These are phyloP conservation scores for Backusella tuberculispora DNA, from an alignment of 192 early-diverging fungal species.

Conservation along the genomic window DNA sequence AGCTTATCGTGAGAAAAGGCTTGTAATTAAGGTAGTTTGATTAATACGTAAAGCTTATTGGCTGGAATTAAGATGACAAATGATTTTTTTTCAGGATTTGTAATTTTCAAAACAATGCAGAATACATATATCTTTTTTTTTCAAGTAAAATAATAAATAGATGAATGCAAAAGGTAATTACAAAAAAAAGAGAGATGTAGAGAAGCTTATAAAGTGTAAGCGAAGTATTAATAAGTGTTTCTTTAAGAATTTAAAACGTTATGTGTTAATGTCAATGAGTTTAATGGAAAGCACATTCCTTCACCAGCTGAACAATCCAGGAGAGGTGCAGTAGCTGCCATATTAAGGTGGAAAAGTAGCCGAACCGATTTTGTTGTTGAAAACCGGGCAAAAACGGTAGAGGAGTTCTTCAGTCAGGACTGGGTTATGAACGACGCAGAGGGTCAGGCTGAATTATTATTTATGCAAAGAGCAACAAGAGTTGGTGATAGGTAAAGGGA, in stretches of 20 bases:
- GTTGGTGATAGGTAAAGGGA: constrained; percentile 28
- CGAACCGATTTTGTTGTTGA: not conserved
- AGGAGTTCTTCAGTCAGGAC: constrained; percentile 23
- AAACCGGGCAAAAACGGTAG: not conserved
- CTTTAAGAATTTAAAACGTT: constrained; percentile 10
- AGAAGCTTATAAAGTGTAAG: not conserved
- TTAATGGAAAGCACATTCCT: constrained; percentile 13
- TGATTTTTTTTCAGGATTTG: not conserved
- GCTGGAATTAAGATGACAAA: constrained; percentile 9
- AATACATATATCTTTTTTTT: not conserved
- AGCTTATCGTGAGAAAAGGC: not conserved
- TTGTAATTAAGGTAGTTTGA: not conserved
- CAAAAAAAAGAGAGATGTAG: not conserved
- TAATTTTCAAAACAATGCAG: not conserved
- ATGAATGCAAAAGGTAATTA: not conserved
- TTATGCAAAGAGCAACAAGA: constrained; percentile 39
- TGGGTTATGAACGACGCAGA: constrained; percentile 29
- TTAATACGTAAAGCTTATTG: not conserved
- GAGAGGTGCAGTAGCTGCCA: constrained; percentile 30
- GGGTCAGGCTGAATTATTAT: constrained; percentile 33
- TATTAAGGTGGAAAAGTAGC: constrained; percentile 28
- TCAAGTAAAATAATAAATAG: not conserved
- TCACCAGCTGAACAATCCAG: constrained; percentile 29
- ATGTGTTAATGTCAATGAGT: not conserved
- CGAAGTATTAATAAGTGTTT: not conserved